These are phyloP conservation scores for Boletus coccyginus DNA, from an alignment of 768 basidiomycete genomes.

Conservation along the genomic window DNA sequence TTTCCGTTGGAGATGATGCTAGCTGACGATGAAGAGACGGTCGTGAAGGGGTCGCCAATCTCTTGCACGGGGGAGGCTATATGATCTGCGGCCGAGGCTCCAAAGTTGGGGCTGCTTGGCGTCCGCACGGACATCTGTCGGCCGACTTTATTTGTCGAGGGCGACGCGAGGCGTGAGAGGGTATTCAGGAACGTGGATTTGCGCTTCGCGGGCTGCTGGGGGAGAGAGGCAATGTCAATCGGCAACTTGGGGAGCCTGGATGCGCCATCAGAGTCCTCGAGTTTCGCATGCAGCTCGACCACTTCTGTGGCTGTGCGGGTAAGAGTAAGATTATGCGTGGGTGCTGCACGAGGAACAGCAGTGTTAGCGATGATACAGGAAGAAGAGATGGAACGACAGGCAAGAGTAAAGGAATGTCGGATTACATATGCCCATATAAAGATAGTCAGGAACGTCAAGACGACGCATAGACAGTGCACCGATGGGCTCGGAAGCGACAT, in stretches of 20 bases:
- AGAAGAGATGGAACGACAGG: conserved; percentile 17
- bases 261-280: conserved; percentile 60
- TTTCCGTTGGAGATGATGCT: conserved; percentile 19
- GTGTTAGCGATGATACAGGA: conserved; percentile 27
- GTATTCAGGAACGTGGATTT: conserved; percentile 86
- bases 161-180: conserved; percentile 78
- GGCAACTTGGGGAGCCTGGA: conserved; percentile 60
- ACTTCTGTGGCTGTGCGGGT: conserved; percentile 76
- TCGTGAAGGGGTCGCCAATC: conserved; percentile 58
- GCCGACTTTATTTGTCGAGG: conserved; percentile 52
- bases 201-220: conserved; percentile 57
- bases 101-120: conserved; percentile 31
- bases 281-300: conserved; percentile 78
- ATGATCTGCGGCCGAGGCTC: conserved; percentile 31
- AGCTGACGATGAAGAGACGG: conserved; percentile 35
- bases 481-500: conserved; percentile 28
- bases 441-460: conserved; percentile 17
- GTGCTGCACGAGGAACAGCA: conserved; percentile 49
- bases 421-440: conserved; percentile 11
- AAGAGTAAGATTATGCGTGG: conserved; percentile 87
- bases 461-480: conserved; percentile 18
- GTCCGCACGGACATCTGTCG: conserved; percentile 39
- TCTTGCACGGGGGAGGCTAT: conserved; percentile 54
- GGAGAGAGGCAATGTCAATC: conserved; percentile 53
- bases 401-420: conserved; percentile 11